Evolutionary conservation across 768 basidiomycete genomes (phyloP), one percentile per base, ranked within the genome.

Genomic region (Macrolepiota dolichaula): DNA sequence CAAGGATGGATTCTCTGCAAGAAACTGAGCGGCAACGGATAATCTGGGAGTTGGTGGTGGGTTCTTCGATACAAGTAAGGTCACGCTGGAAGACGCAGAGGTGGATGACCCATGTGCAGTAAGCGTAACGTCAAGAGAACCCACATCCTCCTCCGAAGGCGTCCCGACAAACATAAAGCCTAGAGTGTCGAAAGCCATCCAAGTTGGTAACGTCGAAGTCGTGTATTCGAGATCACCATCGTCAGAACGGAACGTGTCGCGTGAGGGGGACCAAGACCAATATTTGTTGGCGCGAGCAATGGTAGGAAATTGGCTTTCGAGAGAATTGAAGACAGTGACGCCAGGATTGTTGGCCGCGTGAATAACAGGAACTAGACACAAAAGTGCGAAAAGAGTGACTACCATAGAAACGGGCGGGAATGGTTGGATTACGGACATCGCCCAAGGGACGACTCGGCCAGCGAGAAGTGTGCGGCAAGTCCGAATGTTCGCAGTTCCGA

Each of bases 241-340:
- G 35, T 75, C 66, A 9, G 82, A 81, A 32, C 72, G 68, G 73
- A 96, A 96, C 0, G 94, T 94, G 52, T 73, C 68, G 3, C 77
- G 68, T 63, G 88, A 82, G 66, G 92, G 79, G 13, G 85, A 72
- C 88, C 92, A 98, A 51, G 79, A 76, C 71, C 84, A 98, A 47
- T 78, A 76, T 57, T 82, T 65, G 68, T 78, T 76, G 40, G 87
- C 73, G 62, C 92, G 86, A 22, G 92, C 94, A 62, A 97, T 84
- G 46, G 81, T 79, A 19, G 95, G 94, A 47, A 86, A 82, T 74
- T 98, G 96, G 35, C 78, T 76, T 63, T 84, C 79, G 42, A 93
- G 76, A 29, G 91, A 85, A 69, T 83, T 82, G 51, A 76, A 69
- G 47, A 94, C 77, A 59, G 84, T 77, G 59, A 82, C 76, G 63